phyloP scores from a whole-genome alignment of 1,139 yeast genomes.

The Sugiyamaella japonica region DNA sequence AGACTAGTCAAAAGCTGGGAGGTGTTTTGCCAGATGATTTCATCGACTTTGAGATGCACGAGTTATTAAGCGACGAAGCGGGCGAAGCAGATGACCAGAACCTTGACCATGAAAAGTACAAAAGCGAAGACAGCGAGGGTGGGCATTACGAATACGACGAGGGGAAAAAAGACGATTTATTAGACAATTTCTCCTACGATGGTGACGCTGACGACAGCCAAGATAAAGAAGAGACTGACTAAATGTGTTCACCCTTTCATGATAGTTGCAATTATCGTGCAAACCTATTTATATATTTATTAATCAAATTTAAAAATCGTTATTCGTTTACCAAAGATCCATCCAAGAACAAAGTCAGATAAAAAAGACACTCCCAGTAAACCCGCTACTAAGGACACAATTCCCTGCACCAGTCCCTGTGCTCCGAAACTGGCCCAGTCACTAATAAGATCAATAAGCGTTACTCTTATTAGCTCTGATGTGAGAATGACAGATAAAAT shows the following conservation, averaged over 20 bases:
- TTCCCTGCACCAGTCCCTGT: slow-evolving; percentile 6
- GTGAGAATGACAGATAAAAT: slow-evolving; percentile 7
- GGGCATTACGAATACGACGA: neutral
- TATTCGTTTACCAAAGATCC: slow-evolving; percentile 12
- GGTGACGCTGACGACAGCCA: neutral
- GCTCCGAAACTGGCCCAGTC: slow-evolving; percentile 1
- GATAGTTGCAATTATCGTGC: neutral
- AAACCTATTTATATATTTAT: neutral
- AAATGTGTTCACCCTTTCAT: neutral
- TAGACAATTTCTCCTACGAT: neutral
- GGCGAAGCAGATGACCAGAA: slow-evolving; percentile 5
- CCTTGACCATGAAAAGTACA: neutral
- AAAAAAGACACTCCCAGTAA: slow-evolving; percentile 3
- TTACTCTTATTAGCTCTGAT: slow-evolving; percentile 10
- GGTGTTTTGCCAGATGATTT: slow-evolving; percentile 32
- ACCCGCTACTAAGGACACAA: slow-evolving; percentile 8
- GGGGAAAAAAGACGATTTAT: neutral
- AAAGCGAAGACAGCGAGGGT: neutral
- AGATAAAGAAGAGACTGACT: slow-evolving; percentile 1
- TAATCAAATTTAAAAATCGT: slow-evolving; percentile 7
- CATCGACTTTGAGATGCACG: slow-evolving; percentile 23
- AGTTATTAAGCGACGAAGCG: slow-evolving; percentile 3
- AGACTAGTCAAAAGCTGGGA: slow-evolving; percentile 39
- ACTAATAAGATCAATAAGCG: slow-evolving; percentile 4
- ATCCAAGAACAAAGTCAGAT: slow-evolving; percentile 11